Evolutionary conservation across 2,329 filamentous ascomycete genomes (phyloP).

Genomic region (Neonectria ditissima): DNA sequence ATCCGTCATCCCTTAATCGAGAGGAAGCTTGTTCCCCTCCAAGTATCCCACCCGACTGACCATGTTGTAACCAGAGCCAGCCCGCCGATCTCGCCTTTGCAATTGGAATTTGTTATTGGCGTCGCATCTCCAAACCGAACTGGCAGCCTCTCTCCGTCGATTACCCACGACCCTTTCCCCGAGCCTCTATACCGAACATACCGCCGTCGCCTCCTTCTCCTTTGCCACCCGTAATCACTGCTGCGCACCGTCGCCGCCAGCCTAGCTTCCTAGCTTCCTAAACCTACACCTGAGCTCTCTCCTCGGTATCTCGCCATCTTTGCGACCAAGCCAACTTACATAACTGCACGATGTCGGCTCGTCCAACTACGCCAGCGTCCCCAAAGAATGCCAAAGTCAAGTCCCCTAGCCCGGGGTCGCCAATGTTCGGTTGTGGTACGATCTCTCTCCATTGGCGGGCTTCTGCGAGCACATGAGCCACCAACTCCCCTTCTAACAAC

Average conservation of each 20-base stretch:
- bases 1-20: not conserved
- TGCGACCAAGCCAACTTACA: conserved; percentile 3
- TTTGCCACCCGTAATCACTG: conserved; percentile 1
- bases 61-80: not conserved
- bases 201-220: not conserved
- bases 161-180: not conserved
- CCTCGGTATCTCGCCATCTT: conserved; percentile 1
- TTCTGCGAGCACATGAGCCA: conserved; percentile 4
- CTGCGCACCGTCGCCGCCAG: conserved; percentile 1
- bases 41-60: not conserved
- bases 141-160: not conserved
- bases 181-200: conserved; percentile 5
- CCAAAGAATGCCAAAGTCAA: conserved; percentile 71
- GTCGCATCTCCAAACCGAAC: conserved; percentile 8
- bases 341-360: conserved; percentile 55
- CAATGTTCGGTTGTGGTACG: conserved; percentile 74
- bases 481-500: conserved; percentile 45
- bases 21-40: not conserved
- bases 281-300: not conserved
- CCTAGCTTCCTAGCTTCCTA: not conserved
- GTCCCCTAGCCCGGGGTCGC: conserved; percentile 67
- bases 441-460: conserved; percentile 28
- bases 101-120: conserved; percentile 12
- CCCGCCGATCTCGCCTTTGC: conserved; percentile 5
- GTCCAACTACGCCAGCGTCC: conserved; percentile 63